Conservation (phyloP, 208 protist species). For the Tritrichomonas musculus region DNA sequence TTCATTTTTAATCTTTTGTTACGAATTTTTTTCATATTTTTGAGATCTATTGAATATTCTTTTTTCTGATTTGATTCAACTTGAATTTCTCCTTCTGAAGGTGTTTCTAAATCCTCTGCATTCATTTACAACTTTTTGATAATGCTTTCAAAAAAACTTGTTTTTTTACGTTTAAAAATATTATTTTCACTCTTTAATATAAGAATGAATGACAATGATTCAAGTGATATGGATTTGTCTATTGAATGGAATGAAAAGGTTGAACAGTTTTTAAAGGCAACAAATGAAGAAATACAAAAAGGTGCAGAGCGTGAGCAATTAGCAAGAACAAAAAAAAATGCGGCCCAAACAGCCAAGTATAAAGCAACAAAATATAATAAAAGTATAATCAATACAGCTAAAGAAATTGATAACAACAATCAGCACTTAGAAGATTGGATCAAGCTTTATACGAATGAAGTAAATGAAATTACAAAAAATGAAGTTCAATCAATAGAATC, state of each 20-base stretch:
- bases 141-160: too few relatives aligned
- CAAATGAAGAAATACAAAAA: not conserved
- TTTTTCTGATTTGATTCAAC: too few relatives aligned
- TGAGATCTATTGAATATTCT: too few relatives aligned
- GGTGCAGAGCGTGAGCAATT: not conserved
- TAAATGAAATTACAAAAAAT: conserved; percentile 26
- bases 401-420: not conserved
- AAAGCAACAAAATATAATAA: not conserved
- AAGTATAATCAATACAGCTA: not conserved
- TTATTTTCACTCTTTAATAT: too few relatives aligned
- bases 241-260: not conserved
- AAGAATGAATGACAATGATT: not conserved
- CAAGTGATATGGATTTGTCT: not conserved
- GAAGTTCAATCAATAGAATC: not conserved
- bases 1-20: too few relatives aligned
- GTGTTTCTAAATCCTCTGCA: too few relatives aligned
- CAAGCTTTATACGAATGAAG: not conserved
- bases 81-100: too few relatives aligned
- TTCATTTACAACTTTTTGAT: too few relatives aligned
- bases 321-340: not conserved
- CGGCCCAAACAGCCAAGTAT: not conserved
- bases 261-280: not conserved
- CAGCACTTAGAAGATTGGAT: not conserved
- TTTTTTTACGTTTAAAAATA: too few relatives aligned
- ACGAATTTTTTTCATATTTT: too few relatives aligned